phyloP scores from a whole-genome alignment of 176 grass and related monocot species.

The Eragrostis nindensis region DNA sequence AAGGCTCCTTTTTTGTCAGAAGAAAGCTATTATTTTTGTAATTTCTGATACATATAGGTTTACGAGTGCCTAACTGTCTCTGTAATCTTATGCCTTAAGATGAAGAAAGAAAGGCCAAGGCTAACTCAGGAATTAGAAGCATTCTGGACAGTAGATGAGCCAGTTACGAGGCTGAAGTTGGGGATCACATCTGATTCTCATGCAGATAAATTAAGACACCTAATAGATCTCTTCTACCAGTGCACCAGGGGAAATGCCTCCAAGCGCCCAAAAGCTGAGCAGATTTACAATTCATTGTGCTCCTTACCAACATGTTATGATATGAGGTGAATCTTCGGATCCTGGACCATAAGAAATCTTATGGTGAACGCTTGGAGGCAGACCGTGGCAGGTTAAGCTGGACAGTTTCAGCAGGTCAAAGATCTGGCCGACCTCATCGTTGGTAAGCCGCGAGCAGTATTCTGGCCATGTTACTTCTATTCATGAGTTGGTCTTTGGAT shows the following conservation, averaged over 20 bases:
- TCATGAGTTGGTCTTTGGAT: background rate
- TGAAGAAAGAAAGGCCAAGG: slow-evolving; percentile 81
- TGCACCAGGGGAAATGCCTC: slow-evolving; percentile 71
- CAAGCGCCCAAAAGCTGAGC: slow-evolving; percentile 66
- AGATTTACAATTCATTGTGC: slow-evolving; percentile 69
- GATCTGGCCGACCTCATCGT: background rate
- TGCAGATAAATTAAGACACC: slow-evolving; percentile 73
- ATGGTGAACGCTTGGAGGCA: background rate
- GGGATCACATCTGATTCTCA: slow-evolving; percentile 70
- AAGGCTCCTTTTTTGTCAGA: slow-evolving; percentile 35
- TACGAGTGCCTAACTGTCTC: slow-evolving; percentile 35
- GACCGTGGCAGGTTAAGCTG: background rate
- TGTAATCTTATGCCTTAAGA: slow-evolving; percentile 41
- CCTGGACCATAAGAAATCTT: background rate
- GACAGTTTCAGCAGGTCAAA: background rate
- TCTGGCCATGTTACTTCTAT: background rate
- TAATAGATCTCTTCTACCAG: slow-evolving; percentile 86
- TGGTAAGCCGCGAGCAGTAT: background rate
- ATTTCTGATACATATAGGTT: slow-evolving; percentile 30
- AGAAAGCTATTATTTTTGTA: background rate
- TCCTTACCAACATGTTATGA: slow-evolving; percentile 55
- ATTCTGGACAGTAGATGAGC: slow-evolving; percentile 62
- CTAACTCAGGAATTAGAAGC: slow-evolving; percentile 82
- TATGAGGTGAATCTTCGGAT: slow-evolving; percentile 44
- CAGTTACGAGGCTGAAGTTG: slow-evolving; percentile 50